Conservation (phyloP, 31 red algal species). For the Bonnemaisonia californica region DNA sequence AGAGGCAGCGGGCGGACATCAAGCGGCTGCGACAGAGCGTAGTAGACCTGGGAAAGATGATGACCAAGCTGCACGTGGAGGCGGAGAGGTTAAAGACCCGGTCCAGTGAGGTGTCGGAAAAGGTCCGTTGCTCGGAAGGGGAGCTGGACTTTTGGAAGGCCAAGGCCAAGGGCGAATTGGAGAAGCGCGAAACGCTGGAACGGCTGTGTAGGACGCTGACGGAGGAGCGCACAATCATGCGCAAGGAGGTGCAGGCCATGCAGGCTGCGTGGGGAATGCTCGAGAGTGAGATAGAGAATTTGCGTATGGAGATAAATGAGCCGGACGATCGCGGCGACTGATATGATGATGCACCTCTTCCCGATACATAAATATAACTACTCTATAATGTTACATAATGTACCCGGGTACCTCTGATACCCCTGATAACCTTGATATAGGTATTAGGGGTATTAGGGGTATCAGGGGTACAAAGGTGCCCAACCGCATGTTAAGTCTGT, state of each 20-base stretch:
- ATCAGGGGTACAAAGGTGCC: too few relatives aligned
- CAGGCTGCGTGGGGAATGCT: conserved; percentile 59
- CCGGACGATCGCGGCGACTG: not conserved
- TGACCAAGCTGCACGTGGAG: conserved; percentile 56
- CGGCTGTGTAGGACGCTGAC: conserved; percentile 62
- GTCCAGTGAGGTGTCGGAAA: conserved; percentile 39
- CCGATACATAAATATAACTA: too few relatives aligned
- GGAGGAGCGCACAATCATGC: conserved; percentile 62
- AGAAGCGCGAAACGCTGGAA: conserved; percentile 62
- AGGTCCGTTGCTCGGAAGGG: conserved; percentile 48
- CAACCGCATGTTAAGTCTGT: too few relatives aligned
- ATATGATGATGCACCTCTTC: too few relatives aligned
- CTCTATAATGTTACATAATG: too few relatives aligned
- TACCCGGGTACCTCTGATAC: too few relatives aligned
- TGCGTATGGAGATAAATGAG: conserved; percentile 61
- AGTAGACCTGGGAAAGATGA: conserved; percentile 45
- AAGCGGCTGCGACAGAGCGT: conserved; percentile 45
- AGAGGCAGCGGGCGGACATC: conserved; percentile 45
- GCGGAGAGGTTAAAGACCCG: conserved; percentile 41
- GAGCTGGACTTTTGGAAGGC: conserved; percentile 74
- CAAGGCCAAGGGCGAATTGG: conserved; percentile 62
- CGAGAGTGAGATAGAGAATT: conserved; percentile 69
- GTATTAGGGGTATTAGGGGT: too few relatives aligned
- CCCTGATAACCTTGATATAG: too few relatives aligned
- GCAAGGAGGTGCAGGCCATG: conserved; percentile 69